Evolutionary conservation across 2,329 filamentous ascomycete species (phyloP).

Genomic region (Colletotrichum salicis): DNA sequence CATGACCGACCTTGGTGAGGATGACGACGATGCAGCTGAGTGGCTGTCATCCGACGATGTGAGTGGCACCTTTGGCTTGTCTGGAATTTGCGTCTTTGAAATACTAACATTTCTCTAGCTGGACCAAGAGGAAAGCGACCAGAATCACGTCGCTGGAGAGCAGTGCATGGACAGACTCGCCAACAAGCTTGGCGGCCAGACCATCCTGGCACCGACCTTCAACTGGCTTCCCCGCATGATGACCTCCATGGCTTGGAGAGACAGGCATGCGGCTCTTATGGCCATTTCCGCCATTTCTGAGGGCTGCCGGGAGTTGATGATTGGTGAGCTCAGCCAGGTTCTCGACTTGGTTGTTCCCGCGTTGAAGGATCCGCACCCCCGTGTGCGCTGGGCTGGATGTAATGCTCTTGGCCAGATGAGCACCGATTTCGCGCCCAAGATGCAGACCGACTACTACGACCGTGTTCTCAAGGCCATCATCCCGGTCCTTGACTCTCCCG

Average conservation of each 20-base stretch:
- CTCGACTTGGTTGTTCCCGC: constrained; percentile 94
- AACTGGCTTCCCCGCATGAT: constrained; percentile 98
- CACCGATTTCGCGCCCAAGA: constrained; percentile 96
- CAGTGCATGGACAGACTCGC: constrained; percentile 98
- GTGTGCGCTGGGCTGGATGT: constrained; percentile 96
- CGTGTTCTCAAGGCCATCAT: constrained; percentile 90
- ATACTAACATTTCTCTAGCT: constrained; percentile 64
- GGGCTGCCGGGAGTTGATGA: constrained; percentile 94
- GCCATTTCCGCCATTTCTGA: constrained; percentile 98
- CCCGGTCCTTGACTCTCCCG: constrained; percentile 87
- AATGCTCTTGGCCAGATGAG: constrained; percentile 99
- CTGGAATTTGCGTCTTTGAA: background rate
- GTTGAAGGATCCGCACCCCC: constrained; percentile 87
- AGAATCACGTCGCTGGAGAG: constrained; percentile 97
- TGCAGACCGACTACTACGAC: constrained; percentile 96
- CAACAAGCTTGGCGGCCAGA: constrained; percentile 94
- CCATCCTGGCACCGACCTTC: constrained; percentile 93
- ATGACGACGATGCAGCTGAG: constrained; percentile 93
- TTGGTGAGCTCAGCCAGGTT: constrained; percentile 92
- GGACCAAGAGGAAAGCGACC: constrained; percentile 94
- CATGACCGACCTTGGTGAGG: constrained; percentile 95
- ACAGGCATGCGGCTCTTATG: constrained; percentile 97
- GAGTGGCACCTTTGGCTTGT: constrained; percentile 48
- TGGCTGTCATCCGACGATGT: constrained; percentile 95
- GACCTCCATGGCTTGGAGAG: constrained; percentile 92